phyloP scores from a whole-genome alignment of 108 stramenopile genomes.

The Skeletonema grethae region DNA sequence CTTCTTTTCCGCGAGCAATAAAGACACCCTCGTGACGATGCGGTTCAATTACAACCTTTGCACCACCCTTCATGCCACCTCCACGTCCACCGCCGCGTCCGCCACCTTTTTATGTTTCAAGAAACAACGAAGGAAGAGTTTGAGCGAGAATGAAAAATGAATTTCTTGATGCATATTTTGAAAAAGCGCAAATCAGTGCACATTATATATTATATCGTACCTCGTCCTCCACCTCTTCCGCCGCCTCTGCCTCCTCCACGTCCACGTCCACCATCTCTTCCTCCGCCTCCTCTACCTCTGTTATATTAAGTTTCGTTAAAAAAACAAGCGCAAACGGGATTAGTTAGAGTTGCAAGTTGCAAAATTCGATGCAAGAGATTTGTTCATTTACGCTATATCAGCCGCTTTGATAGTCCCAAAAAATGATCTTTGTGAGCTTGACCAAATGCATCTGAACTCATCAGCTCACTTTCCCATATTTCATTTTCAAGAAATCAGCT shows the following conservation, averaged over 20 bases:
- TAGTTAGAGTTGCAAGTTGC: neutral
- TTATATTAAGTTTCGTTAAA: slow-evolving; percentile 8
- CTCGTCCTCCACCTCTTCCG: slow-evolving; percentile 49
- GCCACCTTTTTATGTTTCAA: slow-evolving; percentile 8
- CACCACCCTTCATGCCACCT: slow-evolving; percentile 91
- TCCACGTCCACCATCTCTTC: slow-evolving; percentile 51
- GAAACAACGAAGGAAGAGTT: neutral
- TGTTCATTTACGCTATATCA: too few relatives aligned
- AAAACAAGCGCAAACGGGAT: slow-evolving; percentile 6
- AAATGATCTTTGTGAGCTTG: too few relatives aligned
- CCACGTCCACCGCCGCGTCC: slow-evolving; percentile 67
- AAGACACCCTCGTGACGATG: slow-evolving; percentile 99
- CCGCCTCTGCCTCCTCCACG: slow-evolving; percentile 58
- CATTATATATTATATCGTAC: neutral
- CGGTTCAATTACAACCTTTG: slow-evolving; percentile 96
- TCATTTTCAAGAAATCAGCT: too few relatives aligned
- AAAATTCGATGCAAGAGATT: too few relatives aligned
- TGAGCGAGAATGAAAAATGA: slow-evolving; percentile 3
- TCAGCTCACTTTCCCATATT: too few relatives aligned
- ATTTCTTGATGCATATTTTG: neutral
- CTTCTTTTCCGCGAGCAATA: slow-evolving; percentile 98
- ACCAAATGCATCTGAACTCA: too few relatives aligned
- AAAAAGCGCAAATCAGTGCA: neutral
- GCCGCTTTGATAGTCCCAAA: too few relatives aligned
- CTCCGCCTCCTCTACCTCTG: slow-evolving; percentile 57